A percentile compares a stretch with the other conserved stretches of the same genome.
Evolutionary conservation across 371 early-diverging fungal species (phyloP).

Genomic region (Haplosporangium sp.): DNA sequence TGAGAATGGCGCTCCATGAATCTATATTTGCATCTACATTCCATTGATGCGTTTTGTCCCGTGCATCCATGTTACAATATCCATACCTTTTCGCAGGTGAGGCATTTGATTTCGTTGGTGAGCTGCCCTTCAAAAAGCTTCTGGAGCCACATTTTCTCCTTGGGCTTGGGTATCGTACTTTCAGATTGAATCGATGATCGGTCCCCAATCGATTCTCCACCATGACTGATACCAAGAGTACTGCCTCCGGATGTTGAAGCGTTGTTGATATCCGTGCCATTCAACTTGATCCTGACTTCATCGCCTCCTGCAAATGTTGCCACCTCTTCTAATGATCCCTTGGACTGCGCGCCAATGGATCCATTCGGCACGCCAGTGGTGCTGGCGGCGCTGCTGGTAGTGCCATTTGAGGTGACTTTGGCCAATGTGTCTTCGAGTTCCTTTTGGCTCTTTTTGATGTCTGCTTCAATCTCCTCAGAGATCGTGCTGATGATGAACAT

Average conservation of each 20-base stretch:
- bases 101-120: conserved; percentile 95
- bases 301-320: conserved; percentile 43
- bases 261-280: conserved; percentile 42
- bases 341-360: neutral
- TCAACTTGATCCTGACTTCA: conserved; percentile 50
- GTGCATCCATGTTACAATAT: no score
- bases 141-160: conserved; percentile 90
- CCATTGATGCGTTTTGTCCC: no score
- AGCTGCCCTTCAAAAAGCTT: conserved; percentile 94
- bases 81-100: conserved; percentile 92
- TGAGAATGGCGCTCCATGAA: no score
- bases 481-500: conserved; percentile 94
- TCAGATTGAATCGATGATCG: conserved; percentile 43
- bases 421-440: conserved; percentile 39
- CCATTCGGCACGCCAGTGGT: conserved; percentile 19
- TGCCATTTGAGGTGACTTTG: conserved; percentile 22
- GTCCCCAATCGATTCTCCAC: conserved; percentile 35
- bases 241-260: conserved; percentile 25
- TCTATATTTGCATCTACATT: no score
- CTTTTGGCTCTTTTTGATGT: conserved; percentile 61
- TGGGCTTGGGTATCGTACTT: conserved; percentile 37
- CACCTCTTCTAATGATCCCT: conserved; percentile 36
- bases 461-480: conserved; percentile 83
- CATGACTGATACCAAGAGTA: conserved; percentile 18
- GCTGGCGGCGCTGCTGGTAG: neutral